Conservation (phyloP, 768 basidiomycete species). For the Clitopilus passeckerianus region DNA sequence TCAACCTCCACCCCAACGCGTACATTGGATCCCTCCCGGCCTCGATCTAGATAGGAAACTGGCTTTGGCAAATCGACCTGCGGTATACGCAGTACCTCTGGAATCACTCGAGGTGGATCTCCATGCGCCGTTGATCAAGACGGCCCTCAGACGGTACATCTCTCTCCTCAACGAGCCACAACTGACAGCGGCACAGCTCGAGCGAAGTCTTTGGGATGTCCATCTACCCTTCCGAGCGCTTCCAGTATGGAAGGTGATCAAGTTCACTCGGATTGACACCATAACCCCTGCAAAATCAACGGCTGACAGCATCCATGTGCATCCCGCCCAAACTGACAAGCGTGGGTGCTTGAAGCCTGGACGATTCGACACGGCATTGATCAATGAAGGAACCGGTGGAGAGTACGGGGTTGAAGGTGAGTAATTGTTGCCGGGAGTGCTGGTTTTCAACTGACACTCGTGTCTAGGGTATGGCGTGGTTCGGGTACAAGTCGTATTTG, state of each 20-base stretch:
- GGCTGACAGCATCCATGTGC: constrained; percentile 24
- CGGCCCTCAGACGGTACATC: constrained; percentile 19
- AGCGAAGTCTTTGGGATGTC: constrained; percentile 3
- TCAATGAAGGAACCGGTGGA: constrained; percentile 4
- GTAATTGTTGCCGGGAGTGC: not conserved
- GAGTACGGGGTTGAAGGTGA: constrained; percentile 13
- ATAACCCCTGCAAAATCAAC: constrained; percentile 4
- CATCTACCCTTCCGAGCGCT: constrained; percentile 17
- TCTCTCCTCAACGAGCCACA: constrained; percentile 7
- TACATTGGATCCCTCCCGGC: constrained; percentile 2
- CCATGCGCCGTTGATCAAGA: constrained; percentile 17
- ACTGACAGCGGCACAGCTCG: constrained; percentile 6
- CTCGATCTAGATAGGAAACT: constrained; percentile 7
- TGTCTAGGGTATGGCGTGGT: constrained; percentile 20
- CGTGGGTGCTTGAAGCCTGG: constrained; percentile 11
- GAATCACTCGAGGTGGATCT: constrained; percentile 11
- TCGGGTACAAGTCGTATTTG: constrained; percentile 19
- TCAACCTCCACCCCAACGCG: not conserved
- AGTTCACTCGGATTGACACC: constrained; percentile 16
- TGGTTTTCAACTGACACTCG: too few species aligned
- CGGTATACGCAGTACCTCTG: constrained; percentile 12
- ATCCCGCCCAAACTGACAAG: constrained; percentile 9
- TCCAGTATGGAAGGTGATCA: constrained; percentile 25
- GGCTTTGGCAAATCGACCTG: constrained; percentile 19
- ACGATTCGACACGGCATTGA: constrained; percentile 26